phyloP scores from a whole-genome alignment of 225 moss, liverwort and hornwort species.

The Anthoceros angustus region DNA sequence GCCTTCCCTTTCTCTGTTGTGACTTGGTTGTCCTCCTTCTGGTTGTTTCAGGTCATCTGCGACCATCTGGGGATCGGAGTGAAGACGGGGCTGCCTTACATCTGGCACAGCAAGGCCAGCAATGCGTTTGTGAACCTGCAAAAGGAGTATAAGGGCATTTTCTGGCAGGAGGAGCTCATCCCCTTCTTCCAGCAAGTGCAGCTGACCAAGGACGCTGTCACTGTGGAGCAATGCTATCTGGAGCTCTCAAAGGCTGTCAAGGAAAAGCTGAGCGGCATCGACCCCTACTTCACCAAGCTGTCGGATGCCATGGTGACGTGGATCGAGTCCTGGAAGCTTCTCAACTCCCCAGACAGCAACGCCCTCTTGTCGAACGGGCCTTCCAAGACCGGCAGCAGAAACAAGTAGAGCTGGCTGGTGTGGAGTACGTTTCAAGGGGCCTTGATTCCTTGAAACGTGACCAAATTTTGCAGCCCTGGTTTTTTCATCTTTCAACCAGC shows the following conservation, averaged over 20 bases:
- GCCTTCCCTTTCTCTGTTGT: not conserved
- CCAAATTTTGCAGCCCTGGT: not conserved
- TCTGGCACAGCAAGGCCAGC: constrained; percentile 89
- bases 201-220: constrained; percentile 31
- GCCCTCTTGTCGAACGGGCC: not conserved
- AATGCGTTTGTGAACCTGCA: constrained; percentile 45
- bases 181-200: constrained; percentile 34
- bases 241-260: constrained; percentile 35
- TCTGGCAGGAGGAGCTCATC: constrained; percentile 69
- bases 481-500: not conserved
- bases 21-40: not conserved
- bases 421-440: not conserved
- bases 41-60: constrained; percentile 27
- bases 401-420: not conserved
- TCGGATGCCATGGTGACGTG: constrained; percentile 38
- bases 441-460: not conserved
- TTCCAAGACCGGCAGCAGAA: not conserved
- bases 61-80: constrained; percentile 76
- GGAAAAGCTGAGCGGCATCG: constrained; percentile 22
- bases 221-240: constrained; percentile 38
- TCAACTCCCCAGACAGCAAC: constrained; percentile 15
- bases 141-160: constrained; percentile 47
- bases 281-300: constrained; percentile 40
- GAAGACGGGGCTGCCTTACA: constrained; percentile 89
- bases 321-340: constrained; percentile 38